Evolutionary conservation across 371 early-diverging fungal species (phyloP).

Genomic region (Batrachochytrium dendrobatidis): DNA sequence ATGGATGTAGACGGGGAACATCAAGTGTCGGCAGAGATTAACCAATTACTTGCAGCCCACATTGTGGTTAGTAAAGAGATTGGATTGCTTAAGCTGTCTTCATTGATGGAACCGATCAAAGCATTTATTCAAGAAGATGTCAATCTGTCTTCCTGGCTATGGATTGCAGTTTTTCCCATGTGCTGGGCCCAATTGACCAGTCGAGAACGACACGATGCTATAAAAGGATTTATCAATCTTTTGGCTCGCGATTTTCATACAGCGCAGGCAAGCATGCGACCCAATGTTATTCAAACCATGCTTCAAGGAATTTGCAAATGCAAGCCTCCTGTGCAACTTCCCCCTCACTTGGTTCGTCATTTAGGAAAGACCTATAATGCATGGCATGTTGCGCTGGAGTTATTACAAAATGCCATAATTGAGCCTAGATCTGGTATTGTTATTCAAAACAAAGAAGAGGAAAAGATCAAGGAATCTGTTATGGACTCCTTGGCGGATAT

Average conservation of each 20-base stretch:
- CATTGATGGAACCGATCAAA: conserved; percentile 24
- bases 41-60: background rate
- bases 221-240: conserved; percentile 70
- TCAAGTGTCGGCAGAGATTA: background rate
- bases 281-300: conserved; percentile 90
- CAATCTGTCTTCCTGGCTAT: conserved; percentile 61
- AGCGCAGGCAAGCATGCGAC: conserved; percentile 67
- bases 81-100: conserved; percentile 16
- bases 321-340: conserved; percentile 62
- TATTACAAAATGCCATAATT: conserved; percentile 46
- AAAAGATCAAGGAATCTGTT: conserved; percentile 76
- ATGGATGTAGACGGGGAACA: conserved; percentile 16
- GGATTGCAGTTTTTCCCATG: conserved; percentile 82
- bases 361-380: conserved; percentile 84
- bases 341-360: conserved; percentile 89
- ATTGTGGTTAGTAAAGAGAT: background rate
- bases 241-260: conserved; percentile 88
- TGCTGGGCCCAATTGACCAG: conserved; percentile 66
- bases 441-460: conserved; percentile 66
- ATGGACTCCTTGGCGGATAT: conserved; percentile 85
- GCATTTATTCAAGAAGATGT: conserved; percentile 41
- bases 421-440: conserved; percentile 16
- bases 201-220: conserved; percentile 75
- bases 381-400: conserved; percentile 80
- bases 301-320: conserved; percentile 74